phyloP scores from a whole-genome alignment of 2,329 filamentous ascomycete species.

The Stylonectria norvegica region DNA sequence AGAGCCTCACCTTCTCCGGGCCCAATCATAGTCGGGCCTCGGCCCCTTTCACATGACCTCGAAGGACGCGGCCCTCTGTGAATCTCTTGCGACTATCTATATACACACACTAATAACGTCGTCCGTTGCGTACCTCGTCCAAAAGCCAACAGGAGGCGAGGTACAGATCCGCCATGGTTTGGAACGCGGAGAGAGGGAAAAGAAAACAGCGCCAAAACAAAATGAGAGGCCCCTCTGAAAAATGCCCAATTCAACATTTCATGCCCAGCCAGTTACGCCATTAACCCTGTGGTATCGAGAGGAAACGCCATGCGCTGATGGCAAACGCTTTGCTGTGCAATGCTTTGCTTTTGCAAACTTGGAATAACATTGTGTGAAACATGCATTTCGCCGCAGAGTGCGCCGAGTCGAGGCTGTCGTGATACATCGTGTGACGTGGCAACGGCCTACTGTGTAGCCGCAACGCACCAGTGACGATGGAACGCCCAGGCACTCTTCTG shows the following conservation, averaged over 20 bases:
- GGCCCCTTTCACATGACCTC: too few relatives aligned
- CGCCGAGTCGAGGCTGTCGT: conserved; percentile 25
- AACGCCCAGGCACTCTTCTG: conserved; percentile 99
- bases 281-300: conserved; percentile 43
- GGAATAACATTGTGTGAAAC: conserved; percentile 29
- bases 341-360: conserved; percentile 37
- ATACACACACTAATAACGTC: background rate
- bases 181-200: background rate
- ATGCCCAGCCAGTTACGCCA: conserved; percentile 27
- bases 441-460: conserved; percentile 53
- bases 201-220: conserved; percentile 11
- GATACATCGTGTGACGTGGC: conserved; percentile 9
- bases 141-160: background rate
- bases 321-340: conserved; percentile 40
- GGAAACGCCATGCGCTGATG: conserved; percentile 40
- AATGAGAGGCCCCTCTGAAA: conserved; percentile 19
- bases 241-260: conserved; percentile 20
- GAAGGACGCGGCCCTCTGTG: background rate
- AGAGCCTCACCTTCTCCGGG: too few relatives aligned
- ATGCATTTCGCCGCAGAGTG: conserved; percentile 25
- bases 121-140: background rate
- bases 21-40: too few relatives aligned
- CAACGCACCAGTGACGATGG: conserved; percentile 95
- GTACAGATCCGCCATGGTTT: background rate
- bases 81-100: background rate